Base-by-base conservation (phyloP, 371 early-diverging fungal genomes). In the Phascolomyces articulosus region DNA sequence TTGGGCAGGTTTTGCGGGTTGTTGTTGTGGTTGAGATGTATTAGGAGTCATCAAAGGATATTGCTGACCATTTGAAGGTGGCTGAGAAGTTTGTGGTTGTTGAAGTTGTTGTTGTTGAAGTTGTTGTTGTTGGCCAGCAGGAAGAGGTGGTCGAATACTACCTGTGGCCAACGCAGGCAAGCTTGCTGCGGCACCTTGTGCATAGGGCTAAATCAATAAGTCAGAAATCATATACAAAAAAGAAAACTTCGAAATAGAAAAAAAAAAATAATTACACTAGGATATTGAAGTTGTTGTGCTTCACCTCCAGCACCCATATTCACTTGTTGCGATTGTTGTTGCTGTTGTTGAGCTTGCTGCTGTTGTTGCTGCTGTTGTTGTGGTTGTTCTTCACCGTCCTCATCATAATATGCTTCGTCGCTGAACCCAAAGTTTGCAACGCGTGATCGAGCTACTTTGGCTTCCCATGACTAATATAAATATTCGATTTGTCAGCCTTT, bases 381-480 rank as follows among this genome's bases (percentile, higher is more conserved):
- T 63, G 31, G 44, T 44, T 44, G 66, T 20, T 57, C 58, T 23
- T 63, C 59, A 28, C 48, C 44, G n/a, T 72, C 63, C 10, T 65
- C 65, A 28, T 65, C 65, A 41, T 65, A 58, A 49, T 59, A 65
- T 8, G 23, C 38, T 23, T 65, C 65, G 13, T 65, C 65, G 27
- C 65, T 60, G 28, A 65, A 38, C 3, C 65, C 58, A 55, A 65
- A 96, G 55, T 88, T 83, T 10, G 94, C 91, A 3, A 94, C 95
- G 29, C 87, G 82, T 38, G 92, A 85, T 63, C 85, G 84, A 58
- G 89, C 85, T 38, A 96, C 84, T 70, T 94, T 96, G 38, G 82
- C 73, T 71, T 95, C 94, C 96, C 96, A 96, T 58, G 86, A 86
- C 91, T 92, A 69, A 13, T 13, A 18, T 4, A 44, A 18, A 44